phyloP scores from a whole-genome alignment of 2,329 filamentous ascomycete species.

The Aspergillus sp. region DNA sequence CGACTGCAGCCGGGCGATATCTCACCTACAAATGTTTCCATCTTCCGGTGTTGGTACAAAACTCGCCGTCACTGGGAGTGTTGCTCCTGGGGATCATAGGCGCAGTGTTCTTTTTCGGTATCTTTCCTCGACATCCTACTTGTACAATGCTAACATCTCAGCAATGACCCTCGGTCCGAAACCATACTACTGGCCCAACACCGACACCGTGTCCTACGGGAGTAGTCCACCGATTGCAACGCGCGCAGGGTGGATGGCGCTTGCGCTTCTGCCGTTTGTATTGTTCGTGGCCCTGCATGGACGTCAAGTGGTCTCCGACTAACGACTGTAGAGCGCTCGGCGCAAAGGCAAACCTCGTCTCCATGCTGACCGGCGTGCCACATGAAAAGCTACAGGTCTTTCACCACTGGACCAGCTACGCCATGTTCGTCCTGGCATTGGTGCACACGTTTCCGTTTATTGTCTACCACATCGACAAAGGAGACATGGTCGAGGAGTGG shows the following conservation, averaged over 20 bases:
- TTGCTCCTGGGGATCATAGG: conserved; percentile 42
- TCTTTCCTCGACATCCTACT: conserved; percentile 6
- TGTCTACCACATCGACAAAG: conserved; percentile 49
- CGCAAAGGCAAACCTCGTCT: conserved; percentile 58
- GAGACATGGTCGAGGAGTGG: conserved; percentile 50
- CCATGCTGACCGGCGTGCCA: conserved; percentile 53
- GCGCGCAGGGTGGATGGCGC: conserved; percentile 52
- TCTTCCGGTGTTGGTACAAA: conserved; percentile 36
- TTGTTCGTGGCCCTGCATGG: conserved; percentile 28
- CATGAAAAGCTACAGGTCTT: conserved; percentile 58
- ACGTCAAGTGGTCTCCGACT: neutral
- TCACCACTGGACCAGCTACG: conserved; percentile 55
- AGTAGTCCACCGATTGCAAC: conserved; percentile 55
- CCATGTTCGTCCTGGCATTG: conserved; percentile 57
- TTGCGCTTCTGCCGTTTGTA: conserved; percentile 54
- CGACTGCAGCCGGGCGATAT: conserved; percentile 39
- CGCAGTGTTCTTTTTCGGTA: conserved; percentile 48
- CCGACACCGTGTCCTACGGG: conserved; percentile 42
- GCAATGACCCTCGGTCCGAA: conserved; percentile 50
- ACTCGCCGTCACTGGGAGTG: conserved; percentile 47
- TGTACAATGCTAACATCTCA: conserved; percentile 12
- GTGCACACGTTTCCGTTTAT: conserved; percentile 63
- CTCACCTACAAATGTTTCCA: conserved; percentile 43
- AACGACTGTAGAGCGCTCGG: conserved; percentile 41
- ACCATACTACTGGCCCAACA: conserved; percentile 58